Conservation (phyloP, 2,329 filamentous ascomycete genomes). For the Paraphaeosphaeria sporulosa region DNA sequence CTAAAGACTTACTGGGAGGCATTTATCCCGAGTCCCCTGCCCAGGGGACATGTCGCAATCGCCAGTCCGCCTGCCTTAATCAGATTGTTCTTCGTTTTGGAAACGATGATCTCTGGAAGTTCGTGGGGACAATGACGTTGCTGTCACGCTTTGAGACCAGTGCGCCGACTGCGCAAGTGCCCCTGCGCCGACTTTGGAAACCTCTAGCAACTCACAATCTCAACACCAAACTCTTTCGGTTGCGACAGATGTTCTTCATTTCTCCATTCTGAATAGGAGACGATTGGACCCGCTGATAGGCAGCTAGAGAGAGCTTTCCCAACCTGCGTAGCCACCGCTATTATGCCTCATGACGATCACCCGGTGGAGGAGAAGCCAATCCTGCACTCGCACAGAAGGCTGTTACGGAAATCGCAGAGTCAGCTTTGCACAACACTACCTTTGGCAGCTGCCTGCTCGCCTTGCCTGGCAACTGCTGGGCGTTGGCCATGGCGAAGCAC, state of each 20-base stretch:
- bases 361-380: conserved; percentile 20
- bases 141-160: conserved; percentile 13
- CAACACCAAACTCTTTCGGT: conserved; percentile 22
- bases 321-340: conserved; percentile 26
- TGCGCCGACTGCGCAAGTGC: conserved; percentile 15
- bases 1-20: conserved; percentile 18
- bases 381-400: not conserved
- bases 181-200: conserved; percentile 17
- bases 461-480: not conserved
- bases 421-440: not conserved
- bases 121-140: conserved; percentile 29
- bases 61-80: conserved; percentile 22
- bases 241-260: conserved; percentile 22
- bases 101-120: conserved; percentile 25
- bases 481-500: not conserved
- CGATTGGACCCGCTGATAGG: conserved; percentile 15
- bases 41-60: conserved; percentile 29
- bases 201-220: conserved; percentile 20
- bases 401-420: conserved; percentile 1
- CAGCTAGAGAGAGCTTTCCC: conserved; percentile 5
- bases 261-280: conserved; percentile 11
- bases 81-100: conserved; percentile 22
- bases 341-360: conserved; percentile 31
- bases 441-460: not conserved
- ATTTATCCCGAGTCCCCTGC: conserved; percentile 22